Conservation (phyloP, 306 rosid species). For the Acacia acuminata region DNA sequence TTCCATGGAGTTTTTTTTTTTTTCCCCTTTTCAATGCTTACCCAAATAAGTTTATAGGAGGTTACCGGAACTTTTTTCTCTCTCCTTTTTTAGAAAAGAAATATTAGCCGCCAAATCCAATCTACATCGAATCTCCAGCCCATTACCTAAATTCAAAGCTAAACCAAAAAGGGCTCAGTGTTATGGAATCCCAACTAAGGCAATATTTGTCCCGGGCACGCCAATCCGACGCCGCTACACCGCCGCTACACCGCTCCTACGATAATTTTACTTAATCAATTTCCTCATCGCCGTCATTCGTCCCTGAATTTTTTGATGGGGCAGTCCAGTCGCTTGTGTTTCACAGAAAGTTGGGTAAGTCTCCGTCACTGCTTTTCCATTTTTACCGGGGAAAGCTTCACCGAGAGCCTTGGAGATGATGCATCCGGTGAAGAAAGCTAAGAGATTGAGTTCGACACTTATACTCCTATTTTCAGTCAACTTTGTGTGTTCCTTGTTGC, state of each 20-base stretch:
- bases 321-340: background rate
- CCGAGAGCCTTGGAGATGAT: background rate
- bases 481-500: background rate
- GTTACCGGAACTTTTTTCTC: no score
- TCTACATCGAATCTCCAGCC: background rate
- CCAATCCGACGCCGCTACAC: background rate
- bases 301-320: background rate
- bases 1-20: no score
- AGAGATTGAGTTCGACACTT: background rate
- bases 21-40: no score
- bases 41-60: no score
- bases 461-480: background rate
- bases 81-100: background rate
- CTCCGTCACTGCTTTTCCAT: background rate
- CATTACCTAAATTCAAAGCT: background rate
- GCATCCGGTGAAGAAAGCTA: background rate
- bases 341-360: background rate
- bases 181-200: background rate
- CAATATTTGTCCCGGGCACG: background rate
- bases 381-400: background rate
- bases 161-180: background rate
- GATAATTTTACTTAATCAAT: background rate
- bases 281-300: background rate
- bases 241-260: background rate
- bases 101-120: background rate